Base-by-base conservation (phyloP, 257 asterid genomes). In the Striga asiatica region DNA sequence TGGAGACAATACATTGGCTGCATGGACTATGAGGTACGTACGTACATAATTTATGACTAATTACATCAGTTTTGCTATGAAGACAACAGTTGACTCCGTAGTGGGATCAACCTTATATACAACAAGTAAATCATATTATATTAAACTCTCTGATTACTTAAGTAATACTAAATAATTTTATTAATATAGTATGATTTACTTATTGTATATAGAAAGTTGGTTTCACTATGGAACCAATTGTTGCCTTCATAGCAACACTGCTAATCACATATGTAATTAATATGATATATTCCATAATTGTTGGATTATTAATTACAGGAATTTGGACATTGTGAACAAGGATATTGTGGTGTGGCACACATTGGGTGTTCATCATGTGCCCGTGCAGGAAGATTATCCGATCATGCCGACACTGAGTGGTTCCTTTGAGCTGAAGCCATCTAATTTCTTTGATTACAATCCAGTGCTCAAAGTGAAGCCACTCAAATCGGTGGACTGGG, bases 1-100 rank as follows among this genome's bases (percentile, higher is more conserved):
- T 13, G 83, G 77, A 2, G 79, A 70, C 12, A 77, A 77, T 31
- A 68, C 57, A n/a, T 11, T 73, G 6, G 83, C 73, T 27, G 16
- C 3, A 8, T 77, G 83, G 78, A 70, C 64, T 14, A 58, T 54
- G 9, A 63, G 73, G 82, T 73, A 37, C 45, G 12, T 37, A 37
- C 4, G 2, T 10, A n/a, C 4, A 37, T 1, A n/a, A n/a, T 27
- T 41, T 41, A 2, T 41, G 8, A 0, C 0, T 39, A 39, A 5
- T 11, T n/a, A 5, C 18, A 14, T 39, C 18, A 11, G 12, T 39
- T 6, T 39, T 39, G n/a, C n/a, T n/a, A n/a, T n/a, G n/a, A n/a
- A n/a, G n/a, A n/a, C n/a, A n/a, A n/a, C n/a, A n/a, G n/a, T n/a
- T n/a, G n/a, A n/a, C n/a, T n/a, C n/a, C n/a, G n/a, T n/a, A n/a